A percentile compares a stretch with the other conserved stretches of the same genome.
Conservation (phyloP, 140 eudicot species). For the Senecio squalidus region DNA sequence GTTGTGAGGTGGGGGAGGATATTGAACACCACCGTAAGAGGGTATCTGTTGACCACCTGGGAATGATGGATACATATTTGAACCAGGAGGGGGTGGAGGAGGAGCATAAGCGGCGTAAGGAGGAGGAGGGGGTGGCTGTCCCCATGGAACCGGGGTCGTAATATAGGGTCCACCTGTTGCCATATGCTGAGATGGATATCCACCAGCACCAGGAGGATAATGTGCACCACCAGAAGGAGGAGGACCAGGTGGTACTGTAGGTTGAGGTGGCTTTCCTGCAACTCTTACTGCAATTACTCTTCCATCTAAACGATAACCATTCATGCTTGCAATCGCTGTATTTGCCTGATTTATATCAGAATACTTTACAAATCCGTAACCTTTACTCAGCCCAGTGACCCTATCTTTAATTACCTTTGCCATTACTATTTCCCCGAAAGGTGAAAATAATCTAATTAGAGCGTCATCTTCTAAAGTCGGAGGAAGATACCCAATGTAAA, state of each 20-base stretch:
- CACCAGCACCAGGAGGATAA: conserved; percentile 14
- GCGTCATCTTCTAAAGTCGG: conserved; percentile 74
- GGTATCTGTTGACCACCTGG: conserved; percentile 46
- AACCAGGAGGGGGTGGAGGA: conserved; percentile 63
- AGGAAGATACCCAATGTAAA: conserved; percentile 78
- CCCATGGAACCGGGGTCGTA: conserved; percentile 77
- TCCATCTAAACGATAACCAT: conserved; percentile 66
- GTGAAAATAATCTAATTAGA: conserved; percentile 52
- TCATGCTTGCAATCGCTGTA: conserved; percentile 68
- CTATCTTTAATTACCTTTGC: conserved; percentile 82
- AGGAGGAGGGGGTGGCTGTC: conserved; percentile 48
- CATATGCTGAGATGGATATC: conserved; percentile 53
- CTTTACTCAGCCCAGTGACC: conserved; percentile 58
- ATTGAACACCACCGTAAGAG: conserved; percentile 56
- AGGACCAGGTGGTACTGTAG: conserved; percentile 58
- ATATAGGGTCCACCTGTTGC: too few species aligned
- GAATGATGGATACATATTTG: conserved; percentile 41
- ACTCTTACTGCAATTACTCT: conserved; percentile 78
- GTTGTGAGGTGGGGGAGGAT: conserved; percentile 54
- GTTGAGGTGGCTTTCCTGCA: conserved; percentile 87
- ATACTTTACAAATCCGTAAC: conserved; percentile 81
- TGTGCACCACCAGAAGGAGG: conserved; percentile 16
- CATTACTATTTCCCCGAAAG: conserved; percentile 79
- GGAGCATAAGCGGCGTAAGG: conserved; percentile 43
- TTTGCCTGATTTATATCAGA: conserved; percentile 70